Conservation (phyloP, 768 basidiomycete genomes). For the Hygrophorus russula region DNA sequence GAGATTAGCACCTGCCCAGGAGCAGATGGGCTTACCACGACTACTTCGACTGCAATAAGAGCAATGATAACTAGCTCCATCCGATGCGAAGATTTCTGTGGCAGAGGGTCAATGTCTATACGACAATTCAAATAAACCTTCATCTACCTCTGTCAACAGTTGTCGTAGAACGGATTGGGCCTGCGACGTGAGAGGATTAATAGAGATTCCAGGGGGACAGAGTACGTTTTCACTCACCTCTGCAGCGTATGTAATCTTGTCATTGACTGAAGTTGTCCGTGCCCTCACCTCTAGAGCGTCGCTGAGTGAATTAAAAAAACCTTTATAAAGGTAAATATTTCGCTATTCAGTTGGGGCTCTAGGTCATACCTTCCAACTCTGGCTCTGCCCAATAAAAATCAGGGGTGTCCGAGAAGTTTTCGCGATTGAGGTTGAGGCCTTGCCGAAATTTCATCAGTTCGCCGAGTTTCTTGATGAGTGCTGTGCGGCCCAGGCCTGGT, state of each 20-base stretch:
- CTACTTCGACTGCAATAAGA: slow-evolving; percentile 91
- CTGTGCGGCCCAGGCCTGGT: slow-evolving; percentile 69
- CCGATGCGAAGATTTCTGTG: slow-evolving; percentile 74
- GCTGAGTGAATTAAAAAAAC: slow-evolving; percentile 77
- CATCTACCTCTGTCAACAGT: slow-evolving; percentile 67
- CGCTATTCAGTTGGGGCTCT: not conserved
- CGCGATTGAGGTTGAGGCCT: slow-evolving; percentile 79
- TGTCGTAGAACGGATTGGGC: slow-evolving; percentile 85
- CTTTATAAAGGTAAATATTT: slow-evolving; percentile 21
- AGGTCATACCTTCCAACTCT: slow-evolving; percentile 61
- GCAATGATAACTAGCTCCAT: slow-evolving; percentile 96
- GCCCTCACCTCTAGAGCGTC: slow-evolving; percentile 79
- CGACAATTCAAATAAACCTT: slow-evolving; percentile 2
- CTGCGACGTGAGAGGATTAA: slow-evolving; percentile 18
- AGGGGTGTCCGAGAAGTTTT: slow-evolving; percentile 82
- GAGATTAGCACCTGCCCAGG: not conserved
- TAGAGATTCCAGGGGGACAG: not conserved
- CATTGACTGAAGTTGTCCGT: slow-evolving; percentile 74
- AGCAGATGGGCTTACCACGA: slow-evolving; percentile 49
- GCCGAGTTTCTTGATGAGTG: slow-evolving; percentile 87
- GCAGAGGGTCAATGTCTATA: slow-evolving; percentile 5
- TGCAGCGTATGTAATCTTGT: slow-evolving; percentile 86
- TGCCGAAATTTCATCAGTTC: slow-evolving; percentile 88
- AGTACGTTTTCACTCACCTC: slow-evolving; percentile 32
- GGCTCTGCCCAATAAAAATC: slow-evolving; percentile 96